A percentile compares a stretch with the other conserved stretches of the same genome.
These are phyloP conservation scores for Colletotrichum higginsianum DNA, from an alignment of 2,329 filamentous ascomycete genomes.

Conservation along the genomic window DNA sequence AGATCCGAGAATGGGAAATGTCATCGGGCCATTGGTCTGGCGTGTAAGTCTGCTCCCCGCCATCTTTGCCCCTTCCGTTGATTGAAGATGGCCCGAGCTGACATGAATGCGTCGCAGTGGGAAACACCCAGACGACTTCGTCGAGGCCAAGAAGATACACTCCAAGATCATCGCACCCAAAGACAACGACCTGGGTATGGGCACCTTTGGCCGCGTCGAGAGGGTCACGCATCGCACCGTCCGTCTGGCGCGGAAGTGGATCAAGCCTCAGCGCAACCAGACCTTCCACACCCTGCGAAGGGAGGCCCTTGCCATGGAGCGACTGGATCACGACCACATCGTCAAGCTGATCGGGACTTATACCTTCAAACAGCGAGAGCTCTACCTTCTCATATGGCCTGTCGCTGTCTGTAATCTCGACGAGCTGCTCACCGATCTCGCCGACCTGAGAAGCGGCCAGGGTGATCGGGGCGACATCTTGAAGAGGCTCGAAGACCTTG, in stretches of 20 bases:
- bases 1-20: conserved; percentile 48
- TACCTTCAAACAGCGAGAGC: conserved; percentile 55
- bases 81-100: background rate
- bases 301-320: conserved; percentile 64
- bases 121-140: conserved; percentile 48
- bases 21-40: conserved; percentile 48
- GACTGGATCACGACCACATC: conserved; percentile 63
- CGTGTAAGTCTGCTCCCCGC: conserved; percentile 42
- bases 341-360: conserved; percentile 64
- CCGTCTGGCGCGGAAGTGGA: conserved; percentile 62
- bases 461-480: conserved; percentile 59
- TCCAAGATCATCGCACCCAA: conserved; percentile 45
- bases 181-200: conserved; percentile 57
- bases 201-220: conserved; percentile 61
- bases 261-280: conserved; percentile 53
- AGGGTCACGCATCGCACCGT: conserved; percentile 59
- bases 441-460: conserved; percentile 54
- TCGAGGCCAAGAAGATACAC: conserved; percentile 50
- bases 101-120: conserved; percentile 44
- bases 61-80: background rate
- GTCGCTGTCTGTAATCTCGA: conserved; percentile 63
- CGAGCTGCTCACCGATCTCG: conserved; percentile 60
- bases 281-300: conserved; percentile 59
- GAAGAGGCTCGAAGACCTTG: conserved; percentile 55
- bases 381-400: conserved; percentile 64